Percentiles rank a stretch among this genome's conserved stretches.
Conservation (phyloP, 805 yeast species). For the Tetrapisispora taiwanensis region DNA sequence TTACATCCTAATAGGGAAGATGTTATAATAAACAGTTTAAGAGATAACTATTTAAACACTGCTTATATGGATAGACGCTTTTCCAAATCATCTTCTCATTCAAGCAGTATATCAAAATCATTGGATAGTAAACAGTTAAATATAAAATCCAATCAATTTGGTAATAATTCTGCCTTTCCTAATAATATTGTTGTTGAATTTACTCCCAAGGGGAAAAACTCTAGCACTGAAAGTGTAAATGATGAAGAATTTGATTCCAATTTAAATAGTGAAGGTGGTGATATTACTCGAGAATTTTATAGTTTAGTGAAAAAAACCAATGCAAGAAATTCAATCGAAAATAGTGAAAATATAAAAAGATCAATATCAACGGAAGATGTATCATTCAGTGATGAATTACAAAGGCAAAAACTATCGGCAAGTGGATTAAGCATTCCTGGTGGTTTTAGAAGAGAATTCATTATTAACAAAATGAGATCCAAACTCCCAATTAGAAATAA, state of each 20-base stretch:
- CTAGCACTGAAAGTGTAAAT: neutral
- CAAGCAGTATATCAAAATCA: neutral
- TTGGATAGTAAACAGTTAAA: neutral
- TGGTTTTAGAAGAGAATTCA: slow-evolving; percentile 67
- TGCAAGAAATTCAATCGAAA: slow-evolving; percentile 1
- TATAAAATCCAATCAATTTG: neutral
- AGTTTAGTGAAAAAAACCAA: slow-evolving; percentile 10
- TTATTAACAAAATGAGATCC: slow-evolving; percentile 34
- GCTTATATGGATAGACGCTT: neutral
- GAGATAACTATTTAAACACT: slow-evolving; percentile 22
- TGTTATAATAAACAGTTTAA: slow-evolving; percentile 25
- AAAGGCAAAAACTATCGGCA: slow-evolving; percentile 53
- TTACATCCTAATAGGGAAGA: slow-evolving; percentile 17
- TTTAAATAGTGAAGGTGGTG: slow-evolving; percentile 25
- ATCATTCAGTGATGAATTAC: slow-evolving; percentile 10
- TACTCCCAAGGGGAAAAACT: neutral
- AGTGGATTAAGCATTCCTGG: slow-evolving; percentile 69
- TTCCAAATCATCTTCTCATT: neutral
- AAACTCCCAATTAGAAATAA: slow-evolving; percentile 7
- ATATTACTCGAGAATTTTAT: slow-evolving; percentile 31
- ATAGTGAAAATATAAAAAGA: slow-evolving; percentile 1
- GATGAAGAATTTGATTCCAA: slow-evolving; percentile 3
- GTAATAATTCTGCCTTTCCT: neutral
- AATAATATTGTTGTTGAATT: neutral
- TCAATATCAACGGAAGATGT: slow-evolving; percentile 21